These are phyloP conservation scores for Neurospora crassa DNA, from an alignment of 2,329 filamentous ascomycete genomes.

Conservation along the genomic window DNA sequence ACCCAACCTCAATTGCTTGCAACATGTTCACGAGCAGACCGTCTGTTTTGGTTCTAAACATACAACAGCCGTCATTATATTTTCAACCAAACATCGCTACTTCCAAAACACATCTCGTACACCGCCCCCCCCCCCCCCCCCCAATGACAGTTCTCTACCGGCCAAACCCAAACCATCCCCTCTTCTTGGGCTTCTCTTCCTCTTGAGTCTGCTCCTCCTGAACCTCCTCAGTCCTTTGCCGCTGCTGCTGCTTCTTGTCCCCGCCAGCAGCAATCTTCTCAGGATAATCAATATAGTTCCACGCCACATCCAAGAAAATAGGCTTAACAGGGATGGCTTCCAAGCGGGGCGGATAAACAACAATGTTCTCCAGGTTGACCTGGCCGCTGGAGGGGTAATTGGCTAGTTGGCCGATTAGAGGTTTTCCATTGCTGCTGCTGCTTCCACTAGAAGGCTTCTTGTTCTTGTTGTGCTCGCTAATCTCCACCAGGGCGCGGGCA, in stretches of 20 bases:
- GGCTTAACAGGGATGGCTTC: constrained; percentile 85
- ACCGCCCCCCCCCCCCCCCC: no score
- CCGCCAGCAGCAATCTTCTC: constrained; percentile 33
- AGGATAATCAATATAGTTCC: constrained; percentile 95
- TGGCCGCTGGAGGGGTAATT: constrained; percentile 59
- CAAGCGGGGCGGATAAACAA: constrained; percentile 77
- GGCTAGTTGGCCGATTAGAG: constrained; percentile 65
- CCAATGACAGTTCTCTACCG: constrained; percentile 25
- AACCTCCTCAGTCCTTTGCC: constrained; percentile 14
- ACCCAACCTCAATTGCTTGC: neutral
- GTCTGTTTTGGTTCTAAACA: neutral
- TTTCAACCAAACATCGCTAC: neutral
- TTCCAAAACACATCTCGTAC: neutral
- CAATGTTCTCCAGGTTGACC: constrained; percentile 69
- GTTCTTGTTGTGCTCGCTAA: constrained; percentile 62
- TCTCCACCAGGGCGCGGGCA: constrained; percentile 75
- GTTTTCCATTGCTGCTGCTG: constrained; percentile 22
- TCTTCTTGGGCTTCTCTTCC: constrained; percentile 47
- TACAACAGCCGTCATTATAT: neutral
- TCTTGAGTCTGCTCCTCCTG: constrained; percentile 26
- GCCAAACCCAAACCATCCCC: constrained; percentile 70
- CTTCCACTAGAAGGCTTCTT: constrained; percentile 25
- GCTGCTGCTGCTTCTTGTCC: constrained; percentile 23
- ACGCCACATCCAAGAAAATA: constrained; percentile 90
- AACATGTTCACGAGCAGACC: no score